phyloP scores from a whole-genome alignment of 345 rosid species.

The Corchorus olitorius region DNA sequence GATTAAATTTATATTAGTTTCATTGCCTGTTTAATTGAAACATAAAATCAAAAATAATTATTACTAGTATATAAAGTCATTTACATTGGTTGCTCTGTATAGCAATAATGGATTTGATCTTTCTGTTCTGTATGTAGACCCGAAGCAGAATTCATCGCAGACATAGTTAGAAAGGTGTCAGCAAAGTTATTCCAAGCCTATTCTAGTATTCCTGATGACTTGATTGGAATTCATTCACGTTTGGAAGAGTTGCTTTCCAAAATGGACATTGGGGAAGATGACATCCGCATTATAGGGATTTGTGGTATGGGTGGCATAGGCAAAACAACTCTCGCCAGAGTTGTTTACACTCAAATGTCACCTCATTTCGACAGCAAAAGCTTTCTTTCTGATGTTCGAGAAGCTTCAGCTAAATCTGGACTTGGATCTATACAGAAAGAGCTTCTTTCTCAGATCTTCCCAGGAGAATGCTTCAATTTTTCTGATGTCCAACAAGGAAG shows the following conservation, averaged over 20 bases:
- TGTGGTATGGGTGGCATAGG: slow-evolving; percentile 33
- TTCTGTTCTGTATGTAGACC: no score
- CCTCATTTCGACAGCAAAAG: background rate
- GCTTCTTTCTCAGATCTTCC: background rate
- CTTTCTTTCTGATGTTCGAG: slow-evolving; percentile 26
- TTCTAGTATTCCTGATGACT: background rate
- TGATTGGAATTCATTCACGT: background rate
- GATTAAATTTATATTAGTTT: no score
- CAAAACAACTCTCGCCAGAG: slow-evolving; percentile 24
- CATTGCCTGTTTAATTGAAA: no score
- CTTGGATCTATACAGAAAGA: slow-evolving; percentile 45
- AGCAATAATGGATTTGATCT: no score
- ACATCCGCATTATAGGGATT: slow-evolving; percentile 23
- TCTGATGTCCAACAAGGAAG: slow-evolving; percentile 25
- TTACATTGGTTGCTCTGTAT: no score
- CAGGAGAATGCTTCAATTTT: background rate
- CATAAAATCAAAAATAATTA: no score
- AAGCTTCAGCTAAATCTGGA: slow-evolving; percentile 34
- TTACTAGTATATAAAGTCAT: no score
- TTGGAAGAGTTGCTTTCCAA: background rate
- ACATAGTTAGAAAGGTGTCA: no score
- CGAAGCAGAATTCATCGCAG: no score
- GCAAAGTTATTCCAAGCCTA: no score
- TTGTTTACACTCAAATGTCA: slow-evolving; percentile 23
- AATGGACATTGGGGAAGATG: background rate